Percentiles rank a stretch among this genome's conserved stretches.
Evolutionary conservation across 2,329 filamentous ascomycete genomes (phyloP).

Genomic region (Hypoxylon sp.): DNA sequence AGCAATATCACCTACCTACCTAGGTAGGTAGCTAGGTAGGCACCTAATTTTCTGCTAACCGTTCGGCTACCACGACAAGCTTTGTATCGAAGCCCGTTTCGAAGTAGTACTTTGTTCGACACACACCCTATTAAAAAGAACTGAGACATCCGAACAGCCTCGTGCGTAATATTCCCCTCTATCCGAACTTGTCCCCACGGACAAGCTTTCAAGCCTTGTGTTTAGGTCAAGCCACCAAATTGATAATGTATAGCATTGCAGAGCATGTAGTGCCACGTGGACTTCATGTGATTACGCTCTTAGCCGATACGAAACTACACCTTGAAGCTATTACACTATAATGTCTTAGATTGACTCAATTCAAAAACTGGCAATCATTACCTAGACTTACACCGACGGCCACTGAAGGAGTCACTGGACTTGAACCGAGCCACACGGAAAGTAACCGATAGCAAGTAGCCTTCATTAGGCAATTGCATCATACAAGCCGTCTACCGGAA

Average conservation of each 20-base stretch:
- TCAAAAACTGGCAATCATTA: background rate
- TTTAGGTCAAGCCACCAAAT: background rate
- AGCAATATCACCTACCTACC: background rate
- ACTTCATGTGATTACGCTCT: background rate
- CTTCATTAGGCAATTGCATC: background rate
- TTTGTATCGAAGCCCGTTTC: background rate
- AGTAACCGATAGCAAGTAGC: background rate
- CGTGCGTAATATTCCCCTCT: background rate
- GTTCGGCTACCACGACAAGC: background rate
- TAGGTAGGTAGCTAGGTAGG: too few relatives aligned
- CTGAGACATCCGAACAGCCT: background rate
- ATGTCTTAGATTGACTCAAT: constrained; percentile 14
- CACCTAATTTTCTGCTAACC: background rate
- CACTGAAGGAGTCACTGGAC: background rate
- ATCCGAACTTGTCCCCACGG: background rate
- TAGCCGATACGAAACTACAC: background rate
- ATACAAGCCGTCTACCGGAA: background rate
- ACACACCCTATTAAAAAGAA: background rate
- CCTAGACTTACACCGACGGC: constrained; percentile 9
- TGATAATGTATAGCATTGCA: background rate
- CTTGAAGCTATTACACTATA: too few relatives aligned
- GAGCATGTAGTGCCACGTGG: background rate
- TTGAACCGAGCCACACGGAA: background rate
- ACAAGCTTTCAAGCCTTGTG: background rate
- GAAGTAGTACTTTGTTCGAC: background rate